Evolutionary conservation across 2,329 filamentous ascomycete genomes (phyloP).

Genomic region (Furcasterigmium furcatum): DNA sequence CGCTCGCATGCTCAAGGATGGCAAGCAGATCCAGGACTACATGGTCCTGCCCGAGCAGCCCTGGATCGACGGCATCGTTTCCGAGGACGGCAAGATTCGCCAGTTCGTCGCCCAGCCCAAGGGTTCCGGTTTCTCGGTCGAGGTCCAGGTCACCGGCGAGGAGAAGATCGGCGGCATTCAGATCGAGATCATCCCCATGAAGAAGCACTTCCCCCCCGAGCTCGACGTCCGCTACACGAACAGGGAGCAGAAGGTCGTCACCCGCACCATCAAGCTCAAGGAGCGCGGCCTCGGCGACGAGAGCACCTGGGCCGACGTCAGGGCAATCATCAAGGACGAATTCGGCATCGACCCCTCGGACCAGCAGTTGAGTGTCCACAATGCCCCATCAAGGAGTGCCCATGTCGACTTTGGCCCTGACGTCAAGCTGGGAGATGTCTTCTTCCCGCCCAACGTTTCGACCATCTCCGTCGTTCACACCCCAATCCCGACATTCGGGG

Average conservation of each 20-base stretch:
- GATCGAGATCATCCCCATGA: conserved; percentile 31
- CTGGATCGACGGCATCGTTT: conserved; percentile 37
- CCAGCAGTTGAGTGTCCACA: conserved; percentile 2
- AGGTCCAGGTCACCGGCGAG: conserved; percentile 39
- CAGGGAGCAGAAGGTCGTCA: conserved; percentile 6
- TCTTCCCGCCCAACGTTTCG: conserved; percentile 9
- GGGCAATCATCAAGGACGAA: conserved; percentile 7
- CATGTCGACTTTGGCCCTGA: conserved; percentile 5
- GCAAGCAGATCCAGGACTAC: conserved; percentile 21
- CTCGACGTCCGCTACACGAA: conserved; percentile 12
- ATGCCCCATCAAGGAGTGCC: neutral
- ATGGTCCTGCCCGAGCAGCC: conserved; percentile 30
- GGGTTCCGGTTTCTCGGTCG: conserved; percentile 37
- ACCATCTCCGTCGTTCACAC: conserved; percentile 3
- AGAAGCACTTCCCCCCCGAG: conserved; percentile 6
- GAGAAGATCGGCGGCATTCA: conserved; percentile 38
- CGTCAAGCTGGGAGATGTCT: conserved; percentile 9
- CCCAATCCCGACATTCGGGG: neutral
- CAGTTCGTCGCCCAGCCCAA: conserved; percentile 46
- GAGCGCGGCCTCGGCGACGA: conserved; percentile 5
- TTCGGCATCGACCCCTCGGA: conserved; percentile 7
- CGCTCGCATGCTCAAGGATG: conserved; percentile 5
- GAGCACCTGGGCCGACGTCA: conserved; percentile 13
- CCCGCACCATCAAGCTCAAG: conserved; percentile 9
- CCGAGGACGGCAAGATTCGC: conserved; percentile 29